Percentiles rank a stretch among this genome's conserved stretches.
Conservation (phyloP, 495 filamentous ascomycete species). For the Sphaerosporella brunnea region DNA sequence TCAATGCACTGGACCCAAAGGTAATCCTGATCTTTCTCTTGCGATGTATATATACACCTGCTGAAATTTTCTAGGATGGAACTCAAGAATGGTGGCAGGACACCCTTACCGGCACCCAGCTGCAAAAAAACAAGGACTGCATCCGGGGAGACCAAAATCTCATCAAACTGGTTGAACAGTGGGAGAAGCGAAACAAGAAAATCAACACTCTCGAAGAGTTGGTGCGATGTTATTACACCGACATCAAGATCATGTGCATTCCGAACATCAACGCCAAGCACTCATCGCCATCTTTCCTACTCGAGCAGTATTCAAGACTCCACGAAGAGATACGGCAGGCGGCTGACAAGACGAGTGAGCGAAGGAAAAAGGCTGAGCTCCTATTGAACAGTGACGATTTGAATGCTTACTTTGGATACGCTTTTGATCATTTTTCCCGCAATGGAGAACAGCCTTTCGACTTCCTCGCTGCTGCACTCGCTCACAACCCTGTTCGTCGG, state of each 20-base stretch:
- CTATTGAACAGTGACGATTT: conserved; percentile 26
- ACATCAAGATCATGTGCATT: conserved; percentile 21
- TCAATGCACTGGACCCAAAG: conserved; percentile 23
- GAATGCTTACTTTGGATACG: conserved; percentile 25
- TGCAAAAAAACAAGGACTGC: conserved; percentile 14
- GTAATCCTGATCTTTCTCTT: neutral
- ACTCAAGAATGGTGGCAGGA: conserved; percentile 19
- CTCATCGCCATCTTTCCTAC: conserved; percentile 7
- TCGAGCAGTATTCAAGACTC: neutral
- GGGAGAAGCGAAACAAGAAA: conserved; percentile 3
- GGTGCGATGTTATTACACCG: conserved; percentile 19
- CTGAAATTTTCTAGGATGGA: neutral
- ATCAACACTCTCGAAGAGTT: conserved; percentile 16
- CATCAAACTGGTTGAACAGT: conserved; percentile 1
- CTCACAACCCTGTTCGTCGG: conserved; percentile 27
- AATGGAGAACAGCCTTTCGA: conserved; percentile 28
- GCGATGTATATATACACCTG: neutral
- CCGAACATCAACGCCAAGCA: conserved; percentile 5
- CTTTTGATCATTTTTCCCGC: conserved; percentile 28
- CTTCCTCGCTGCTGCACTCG: conserved; percentile 28
- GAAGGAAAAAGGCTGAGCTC: conserved; percentile 9
- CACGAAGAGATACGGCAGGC: neutral
- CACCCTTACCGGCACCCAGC: conserved; percentile 12
- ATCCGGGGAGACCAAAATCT: conserved; percentile 9
- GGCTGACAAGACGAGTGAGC: neutral